A percentile compares a stretch with the other conserved stretches of the same genome.
phyloP scores from a whole-genome alignment of 2,329 filamentous ascomycete species.

The Colletotrichum musicola region DNA sequence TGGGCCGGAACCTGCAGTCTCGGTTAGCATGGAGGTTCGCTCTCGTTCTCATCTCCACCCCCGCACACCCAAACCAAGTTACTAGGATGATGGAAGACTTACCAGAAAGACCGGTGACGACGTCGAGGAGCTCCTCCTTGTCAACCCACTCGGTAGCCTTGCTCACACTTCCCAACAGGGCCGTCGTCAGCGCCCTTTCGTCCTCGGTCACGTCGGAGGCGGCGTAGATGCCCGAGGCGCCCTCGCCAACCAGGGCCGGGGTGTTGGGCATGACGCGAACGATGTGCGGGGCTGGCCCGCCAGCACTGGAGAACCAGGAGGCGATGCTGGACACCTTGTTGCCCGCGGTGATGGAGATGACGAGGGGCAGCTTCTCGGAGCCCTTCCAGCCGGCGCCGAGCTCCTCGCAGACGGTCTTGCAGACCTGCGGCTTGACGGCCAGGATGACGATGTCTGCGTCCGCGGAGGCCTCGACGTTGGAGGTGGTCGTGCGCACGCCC shows the following conservation, averaged over 20 bases:
- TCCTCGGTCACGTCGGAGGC: constrained; percentile 54
- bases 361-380: constrained; percentile 53
- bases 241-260: constrained; percentile 63
- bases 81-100: constrained; percentile 36
- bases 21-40: background rate
- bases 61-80: too few species aligned
- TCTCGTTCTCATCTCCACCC: background rate
- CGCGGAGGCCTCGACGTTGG: constrained; percentile 58
- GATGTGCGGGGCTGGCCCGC: constrained; percentile 55
- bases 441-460: constrained; percentile 62
- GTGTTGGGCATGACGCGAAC: constrained; percentile 68
- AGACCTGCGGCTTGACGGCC: constrained; percentile 65
- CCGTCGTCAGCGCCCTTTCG: constrained; percentile 57
- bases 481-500: constrained; percentile 60
- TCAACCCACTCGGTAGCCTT: constrained; percentile 64
- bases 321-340: constrained; percentile 59
- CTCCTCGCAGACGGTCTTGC: constrained; percentile 60
- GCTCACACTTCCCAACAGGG: constrained; percentile 60
- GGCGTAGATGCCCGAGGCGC: constrained; percentile 62
- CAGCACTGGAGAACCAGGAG: constrained; percentile 55
- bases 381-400: constrained; percentile 49
- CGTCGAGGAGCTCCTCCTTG: constrained; percentile 62
- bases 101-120: constrained; percentile 64
- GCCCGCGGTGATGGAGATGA: constrained; percentile 64
- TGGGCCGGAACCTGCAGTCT: constrained; percentile 58